Evolutionary conservation across 2,329 filamentous ascomycete species (phyloP).

Genomic region (Fusarium sp.): DNA sequence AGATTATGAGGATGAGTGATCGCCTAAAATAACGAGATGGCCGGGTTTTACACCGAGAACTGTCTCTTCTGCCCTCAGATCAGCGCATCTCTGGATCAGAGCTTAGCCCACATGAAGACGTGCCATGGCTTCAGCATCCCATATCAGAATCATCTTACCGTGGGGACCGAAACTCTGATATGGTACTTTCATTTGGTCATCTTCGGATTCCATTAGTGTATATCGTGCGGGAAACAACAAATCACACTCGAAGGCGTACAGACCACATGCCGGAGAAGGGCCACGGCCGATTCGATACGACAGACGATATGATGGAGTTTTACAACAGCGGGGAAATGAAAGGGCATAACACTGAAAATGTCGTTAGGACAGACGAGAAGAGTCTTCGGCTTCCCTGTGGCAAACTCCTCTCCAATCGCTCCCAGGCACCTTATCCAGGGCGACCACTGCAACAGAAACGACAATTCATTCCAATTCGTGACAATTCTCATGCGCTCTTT

Average conservation of each 20-base stretch:
- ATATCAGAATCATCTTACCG: slow-evolving; percentile 55
- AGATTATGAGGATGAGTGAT: accelerated
- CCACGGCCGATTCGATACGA: slow-evolving; percentile 62
- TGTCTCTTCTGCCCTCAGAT: slow-evolving; percentile 17
- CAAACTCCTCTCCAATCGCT: slow-evolving; percentile 11
- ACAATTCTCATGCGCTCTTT: no score
- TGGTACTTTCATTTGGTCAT: slow-evolving; percentile 65
- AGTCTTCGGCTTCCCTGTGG: slow-evolving; percentile 6
- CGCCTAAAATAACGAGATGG: neutral
- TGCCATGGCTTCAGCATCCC: slow-evolving; percentile 64
- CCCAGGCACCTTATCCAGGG: neutral
- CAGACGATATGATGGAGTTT: slow-evolving; percentile 59
- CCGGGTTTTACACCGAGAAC: neutral
- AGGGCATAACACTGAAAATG: neutral
- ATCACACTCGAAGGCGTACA: slow-evolving; percentile 61
- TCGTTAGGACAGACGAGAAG: neutral
- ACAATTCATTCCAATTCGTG: no score
- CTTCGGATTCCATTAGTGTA: slow-evolving; percentile 64
- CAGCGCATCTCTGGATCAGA: slow-evolving; percentile 52
- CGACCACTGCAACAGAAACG: no score
- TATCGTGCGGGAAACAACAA: slow-evolving; percentile 63
- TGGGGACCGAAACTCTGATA: slow-evolving; percentile 63
- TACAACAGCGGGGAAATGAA: neutral
- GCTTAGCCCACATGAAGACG: slow-evolving; percentile 64
- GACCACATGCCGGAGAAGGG: slow-evolving; percentile 66